phyloP scores from a whole-genome alignment of 139 green algal genomes.

The Chlorella vulgaris region DNA sequence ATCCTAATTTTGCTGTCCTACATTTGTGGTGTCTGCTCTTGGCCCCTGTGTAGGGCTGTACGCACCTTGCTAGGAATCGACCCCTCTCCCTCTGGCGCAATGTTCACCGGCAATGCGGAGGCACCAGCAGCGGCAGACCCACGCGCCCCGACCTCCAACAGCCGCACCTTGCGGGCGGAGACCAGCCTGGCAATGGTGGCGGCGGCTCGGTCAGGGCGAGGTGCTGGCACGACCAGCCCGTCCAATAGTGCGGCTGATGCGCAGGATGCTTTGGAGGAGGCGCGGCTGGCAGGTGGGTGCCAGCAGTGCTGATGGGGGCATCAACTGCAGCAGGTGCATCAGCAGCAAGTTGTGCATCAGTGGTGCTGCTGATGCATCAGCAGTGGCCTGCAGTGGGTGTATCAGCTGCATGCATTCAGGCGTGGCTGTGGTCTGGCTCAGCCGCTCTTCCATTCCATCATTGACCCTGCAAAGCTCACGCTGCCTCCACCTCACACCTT shows the following conservation, averaged over 20 bases:
- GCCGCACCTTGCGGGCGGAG: slow-evolving; percentile 16
- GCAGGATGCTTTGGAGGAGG: slow-evolving; percentile 67
- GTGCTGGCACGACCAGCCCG: not conserved
- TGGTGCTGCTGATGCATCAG: not conserved
- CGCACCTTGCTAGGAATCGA: slow-evolving; percentile 72
- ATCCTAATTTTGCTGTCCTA: too few relatives aligned
- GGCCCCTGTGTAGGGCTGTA: slow-evolving; percentile 45
- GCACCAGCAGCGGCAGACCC: slow-evolving; percentile 8
- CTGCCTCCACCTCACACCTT: not conserved
- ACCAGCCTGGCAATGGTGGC: slow-evolving; percentile 1
- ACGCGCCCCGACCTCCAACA: slow-evolving; percentile 10
- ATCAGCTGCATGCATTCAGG: not conserved
- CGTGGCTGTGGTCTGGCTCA: not conserved
- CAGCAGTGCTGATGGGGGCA: not conserved
- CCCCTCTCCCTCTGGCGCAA: slow-evolving; percentile 56
- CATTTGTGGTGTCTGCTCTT: not conserved
- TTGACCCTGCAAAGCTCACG: too few relatives aligned
- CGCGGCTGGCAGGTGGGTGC: slow-evolving; percentile 39
- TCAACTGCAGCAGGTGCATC: not conserved
- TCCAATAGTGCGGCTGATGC: slow-evolving; percentile 6
- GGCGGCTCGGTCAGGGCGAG: not conserved
- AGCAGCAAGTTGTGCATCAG: not conserved
- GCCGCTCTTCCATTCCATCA: too few relatives aligned
- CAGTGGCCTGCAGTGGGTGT: too few relatives aligned
- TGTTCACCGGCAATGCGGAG: slow-evolving; percentile 29